Percentiles rank a stretch among this genome's conserved stretches.
Evolutionary conservation across 164 flowering plant genomes (phyloP).

Genomic region (Magnolia officinalis): DNA sequence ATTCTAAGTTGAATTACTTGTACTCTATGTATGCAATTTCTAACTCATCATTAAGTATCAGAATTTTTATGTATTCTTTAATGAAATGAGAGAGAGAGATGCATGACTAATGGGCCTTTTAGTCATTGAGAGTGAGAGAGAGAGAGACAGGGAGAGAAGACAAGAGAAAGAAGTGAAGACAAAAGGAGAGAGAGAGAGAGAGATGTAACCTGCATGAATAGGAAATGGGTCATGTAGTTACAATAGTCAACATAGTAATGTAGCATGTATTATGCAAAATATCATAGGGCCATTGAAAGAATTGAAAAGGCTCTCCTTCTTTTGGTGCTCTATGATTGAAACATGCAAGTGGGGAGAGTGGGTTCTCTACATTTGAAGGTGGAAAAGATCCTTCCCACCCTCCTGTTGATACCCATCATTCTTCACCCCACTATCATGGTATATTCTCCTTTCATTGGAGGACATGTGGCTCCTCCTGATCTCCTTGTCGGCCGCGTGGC

Average conservation of each 20-base stretch:
- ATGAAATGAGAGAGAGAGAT: neutral
- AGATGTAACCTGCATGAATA: neutral
- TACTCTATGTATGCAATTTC: no score
- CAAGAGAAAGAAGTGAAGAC: neutral
- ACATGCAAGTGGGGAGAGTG: slow-evolving; percentile 24
- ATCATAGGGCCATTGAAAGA: slow-evolving; percentile 16
- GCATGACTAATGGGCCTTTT: neutral
- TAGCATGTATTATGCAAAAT: slow-evolving; percentile 16
- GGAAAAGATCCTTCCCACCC: slow-evolving; percentile 7
- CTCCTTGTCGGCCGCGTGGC: slow-evolving; percentile 49
- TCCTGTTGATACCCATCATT: slow-evolving; percentile 35
- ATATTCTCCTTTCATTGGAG: slow-evolving; percentile 25
- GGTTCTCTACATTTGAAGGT: neutral
- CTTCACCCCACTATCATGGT: slow-evolving; percentile 47
- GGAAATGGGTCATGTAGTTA: neutral
- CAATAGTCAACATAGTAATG: slow-evolving; percentile 48
- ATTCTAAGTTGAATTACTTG: no score
- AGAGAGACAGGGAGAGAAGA: neutral
- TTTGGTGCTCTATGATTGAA: slow-evolving; percentile 33
- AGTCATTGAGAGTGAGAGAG: neutral
- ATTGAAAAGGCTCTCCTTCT: slow-evolving; percentile 1
- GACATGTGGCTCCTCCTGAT: slow-evolving; percentile 14
- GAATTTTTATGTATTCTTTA: neutral
- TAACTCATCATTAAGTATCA: no score
- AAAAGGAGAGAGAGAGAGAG: neutral